These are phyloP conservation scores for Nelumbo lutea DNA, from an alignment of 164 flowering plant genomes.

Conservation along the genomic window DNA sequence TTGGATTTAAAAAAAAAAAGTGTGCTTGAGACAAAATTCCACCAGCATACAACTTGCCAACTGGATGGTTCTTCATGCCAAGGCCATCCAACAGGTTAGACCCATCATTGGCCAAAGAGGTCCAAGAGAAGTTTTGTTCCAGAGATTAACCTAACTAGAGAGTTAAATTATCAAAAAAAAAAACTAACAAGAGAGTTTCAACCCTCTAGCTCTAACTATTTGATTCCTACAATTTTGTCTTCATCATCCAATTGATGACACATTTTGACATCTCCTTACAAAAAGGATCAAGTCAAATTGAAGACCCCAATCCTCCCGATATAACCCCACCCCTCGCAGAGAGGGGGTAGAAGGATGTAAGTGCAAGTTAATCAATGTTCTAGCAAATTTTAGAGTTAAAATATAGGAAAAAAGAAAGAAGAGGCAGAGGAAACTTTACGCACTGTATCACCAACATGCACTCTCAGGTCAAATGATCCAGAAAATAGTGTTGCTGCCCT, in stretches of 20 bases:
- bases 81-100: neutral
- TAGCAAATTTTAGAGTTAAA: too few relatives aligned
- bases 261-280: neutral
- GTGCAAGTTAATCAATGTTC: neutral
- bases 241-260: neutral
- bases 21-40: neutral
- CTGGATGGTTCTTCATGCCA: neutral
- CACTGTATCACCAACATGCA: constrained; percentile 31
- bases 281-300: neutral
- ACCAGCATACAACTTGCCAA: neutral
- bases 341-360: too few relatives aligned
- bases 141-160: neutral
- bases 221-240: neutral
- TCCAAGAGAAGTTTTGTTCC: neutral
- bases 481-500: constrained; percentile 23
- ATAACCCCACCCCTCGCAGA: too few relatives aligned
- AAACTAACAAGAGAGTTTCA: too few relatives aligned
- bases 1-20: neutral
- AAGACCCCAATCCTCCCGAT: neutral
- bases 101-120: neutral
- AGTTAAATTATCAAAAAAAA: too few relatives aligned
- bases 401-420: neutral
- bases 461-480: constrained; percentile 20
- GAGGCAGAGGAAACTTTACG: neutral
- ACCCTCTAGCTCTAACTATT: neutral